A percentile compares a stretch with the other conserved stretches of the same genome.
These are phyloP conservation scores for Acer campestre DNA, from an alignment of 345 rosid species.

Conservation along the genomic window DNA sequence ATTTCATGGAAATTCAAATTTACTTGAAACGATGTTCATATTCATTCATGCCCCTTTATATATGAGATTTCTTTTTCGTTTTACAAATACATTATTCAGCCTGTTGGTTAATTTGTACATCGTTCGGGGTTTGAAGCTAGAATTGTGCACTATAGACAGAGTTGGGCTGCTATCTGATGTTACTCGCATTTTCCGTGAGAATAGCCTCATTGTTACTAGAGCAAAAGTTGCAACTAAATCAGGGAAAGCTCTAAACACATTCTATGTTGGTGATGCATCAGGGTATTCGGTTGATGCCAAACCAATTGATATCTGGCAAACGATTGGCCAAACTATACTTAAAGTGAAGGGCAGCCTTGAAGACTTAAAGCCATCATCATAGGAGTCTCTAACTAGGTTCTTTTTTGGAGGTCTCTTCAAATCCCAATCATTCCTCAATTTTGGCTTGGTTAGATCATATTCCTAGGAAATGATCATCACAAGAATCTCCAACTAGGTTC, in stretches of 20 bases:
- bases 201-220: conserved; percentile 78
- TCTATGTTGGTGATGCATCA: conserved; percentile 84
- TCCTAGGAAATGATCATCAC: conserved; percentile 39
- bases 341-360: conserved; percentile 70
- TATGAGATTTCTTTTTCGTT: not conserved
- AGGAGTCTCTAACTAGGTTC: conserved; percentile 74
- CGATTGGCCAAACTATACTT: conserved; percentile 80
- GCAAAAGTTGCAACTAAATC: conserved; percentile 88
- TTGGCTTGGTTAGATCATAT: conserved; percentile 82
- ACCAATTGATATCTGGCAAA: conserved; percentile 81
- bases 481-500: not conserved
- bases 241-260: conserved; percentile 81
- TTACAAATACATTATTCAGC: no score
- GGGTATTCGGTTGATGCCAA: conserved; percentile 70
- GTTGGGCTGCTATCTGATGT: conserved; percentile 78
- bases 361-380: conserved; percentile 54
- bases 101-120: not conserved
- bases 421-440: conserved; percentile 87
- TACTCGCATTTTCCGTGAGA: conserved; percentile 91
- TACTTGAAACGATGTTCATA: not conserved
- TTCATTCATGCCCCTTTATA: not conserved
- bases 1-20: not conserved
- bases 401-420: conserved; percentile 87
- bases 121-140: conserved; percentile 85
- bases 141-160: conserved; percentile 82